Conservation (phyloP, 345 rosid genomes). For the Lumnitzera racemosa region DNA sequence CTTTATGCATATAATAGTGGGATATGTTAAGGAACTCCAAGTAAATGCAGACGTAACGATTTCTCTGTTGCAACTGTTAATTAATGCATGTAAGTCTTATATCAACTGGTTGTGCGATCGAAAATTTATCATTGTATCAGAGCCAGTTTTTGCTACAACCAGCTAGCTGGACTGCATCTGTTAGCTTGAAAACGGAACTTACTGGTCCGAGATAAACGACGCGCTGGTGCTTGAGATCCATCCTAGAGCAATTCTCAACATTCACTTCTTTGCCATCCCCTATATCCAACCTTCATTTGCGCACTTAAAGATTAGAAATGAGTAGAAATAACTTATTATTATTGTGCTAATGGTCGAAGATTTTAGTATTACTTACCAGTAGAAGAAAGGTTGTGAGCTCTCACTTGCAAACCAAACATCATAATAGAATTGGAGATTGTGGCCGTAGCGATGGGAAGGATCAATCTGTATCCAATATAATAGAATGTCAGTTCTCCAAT, state of each 20-base stretch:
- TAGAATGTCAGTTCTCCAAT: too few species aligned
- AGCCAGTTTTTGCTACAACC: background rate
- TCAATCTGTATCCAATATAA: slow-evolving; percentile 40
- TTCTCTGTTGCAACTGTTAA: background rate
- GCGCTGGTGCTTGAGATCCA: slow-evolving; percentile 48
- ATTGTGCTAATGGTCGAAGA: too few species aligned
- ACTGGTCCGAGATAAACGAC: slow-evolving; percentile 78
- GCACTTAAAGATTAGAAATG: slow-evolving; percentile 2
- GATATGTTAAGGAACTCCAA: too few species aligned
- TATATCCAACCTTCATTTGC: slow-evolving; percentile 56
- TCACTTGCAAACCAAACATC: slow-evolving; percentile 52
- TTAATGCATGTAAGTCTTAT: too few species aligned
- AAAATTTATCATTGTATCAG: background rate
- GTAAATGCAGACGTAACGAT: too few species aligned
- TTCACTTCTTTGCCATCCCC: slow-evolving; percentile 72
- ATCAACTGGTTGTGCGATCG: too few species aligned
- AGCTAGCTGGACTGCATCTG: too few species aligned
- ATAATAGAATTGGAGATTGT: slow-evolving; percentile 59
- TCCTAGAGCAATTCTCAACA: slow-evolving; percentile 45
- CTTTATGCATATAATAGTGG: background rate
- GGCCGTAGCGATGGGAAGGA: slow-evolving; percentile 83
- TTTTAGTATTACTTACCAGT: slow-evolving; percentile 35
- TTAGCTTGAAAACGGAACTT: slow-evolving; percentile 5
- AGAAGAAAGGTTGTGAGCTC: slow-evolving; percentile 66
- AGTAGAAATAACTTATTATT: background rate